A percentile compares a stretch with the other conserved stretches of the same genome.
phyloP scores from a whole-genome alignment of 331 rosid species.

The Erythrophleum ivorense region DNA sequence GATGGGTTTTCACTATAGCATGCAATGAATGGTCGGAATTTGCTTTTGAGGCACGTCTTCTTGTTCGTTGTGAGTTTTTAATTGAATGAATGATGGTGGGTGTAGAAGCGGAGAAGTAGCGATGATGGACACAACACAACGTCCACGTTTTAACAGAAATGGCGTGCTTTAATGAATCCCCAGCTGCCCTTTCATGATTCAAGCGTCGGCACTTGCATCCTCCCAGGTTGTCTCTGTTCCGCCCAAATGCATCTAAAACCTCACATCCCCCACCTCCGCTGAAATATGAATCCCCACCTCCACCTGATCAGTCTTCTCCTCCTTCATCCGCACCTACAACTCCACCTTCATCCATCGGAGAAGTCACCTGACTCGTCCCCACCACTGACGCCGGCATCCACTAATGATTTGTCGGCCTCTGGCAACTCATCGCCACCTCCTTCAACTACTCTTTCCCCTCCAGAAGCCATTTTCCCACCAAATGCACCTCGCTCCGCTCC shows the following conservation, averaged over 20 bases:
- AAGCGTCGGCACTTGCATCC: slow-evolving; percentile 25
- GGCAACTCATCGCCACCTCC: no score
- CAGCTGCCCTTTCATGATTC: slow-evolving; percentile 43
- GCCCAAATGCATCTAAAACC: neutral
- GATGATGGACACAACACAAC: slow-evolving; percentile 24
- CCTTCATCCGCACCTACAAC: no score
- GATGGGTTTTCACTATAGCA: slow-evolving; percentile 45
- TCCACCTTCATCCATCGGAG: no score
- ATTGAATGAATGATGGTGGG: slow-evolving; percentile 43
- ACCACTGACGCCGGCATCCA: no score
- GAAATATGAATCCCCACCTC: no score
- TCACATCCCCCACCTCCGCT: no score
- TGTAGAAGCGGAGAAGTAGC: neutral
- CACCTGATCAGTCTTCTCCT: no score
- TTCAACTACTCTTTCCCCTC: no score
- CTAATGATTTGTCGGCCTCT: no score
- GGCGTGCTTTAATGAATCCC: slow-evolving; percentile 45
- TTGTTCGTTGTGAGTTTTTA: neutral
- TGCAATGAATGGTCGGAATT: slow-evolving; percentile 36
- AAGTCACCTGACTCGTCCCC: no score
- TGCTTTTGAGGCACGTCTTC: slow-evolving; percentile 50
- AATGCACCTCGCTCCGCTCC: no score
- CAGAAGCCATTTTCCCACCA: no score
- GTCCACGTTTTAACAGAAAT: slow-evolving; percentile 42
- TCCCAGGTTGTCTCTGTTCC: slow-evolving; percentile 42